These are phyloP conservation scores for Daldinia eschscholtzii DNA, from an alignment of 2,329 filamentous ascomycete species.

Conservation along the genomic window DNA sequence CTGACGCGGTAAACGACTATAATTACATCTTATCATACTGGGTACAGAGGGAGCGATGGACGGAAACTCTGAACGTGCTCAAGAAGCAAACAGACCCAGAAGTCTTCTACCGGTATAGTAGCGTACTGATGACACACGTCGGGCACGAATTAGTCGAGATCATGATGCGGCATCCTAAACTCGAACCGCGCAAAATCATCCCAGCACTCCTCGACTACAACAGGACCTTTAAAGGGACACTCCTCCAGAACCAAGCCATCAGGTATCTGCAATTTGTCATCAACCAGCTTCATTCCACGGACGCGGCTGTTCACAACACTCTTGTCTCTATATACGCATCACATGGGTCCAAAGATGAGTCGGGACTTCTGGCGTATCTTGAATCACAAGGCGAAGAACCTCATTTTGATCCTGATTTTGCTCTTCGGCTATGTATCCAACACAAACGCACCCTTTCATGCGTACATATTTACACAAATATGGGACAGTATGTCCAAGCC, in stretches of 20 bases:
- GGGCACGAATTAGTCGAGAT: slow-evolving; percentile 92
- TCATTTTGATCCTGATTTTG: slow-evolving; percentile 94
- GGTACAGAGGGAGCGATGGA: slow-evolving; percentile 95
- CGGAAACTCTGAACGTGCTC: slow-evolving; percentile 85
- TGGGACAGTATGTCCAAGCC: slow-evolving; percentile 93
- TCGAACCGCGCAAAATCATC: slow-evolving; percentile 89
- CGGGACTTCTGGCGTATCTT: slow-evolving; percentile 86
- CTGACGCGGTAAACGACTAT: slow-evolving; percentile 88
- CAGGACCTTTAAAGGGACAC: slow-evolving; percentile 75
- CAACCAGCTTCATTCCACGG: slow-evolving; percentile 82
- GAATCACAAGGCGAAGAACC: slow-evolving; percentile 90
- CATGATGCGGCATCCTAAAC: slow-evolving; percentile 87
- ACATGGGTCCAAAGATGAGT: slow-evolving; percentile 84
- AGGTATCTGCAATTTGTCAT: slow-evolving; percentile 95
- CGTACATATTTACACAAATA: slow-evolving; percentile 96
- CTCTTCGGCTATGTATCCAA: slow-evolving; percentile 93
- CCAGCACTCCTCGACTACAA: slow-evolving; percentile 96
- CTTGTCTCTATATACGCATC: slow-evolving; percentile 96
- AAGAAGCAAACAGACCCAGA: slow-evolving; percentile 94
- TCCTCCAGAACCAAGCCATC: slow-evolving; percentile 88
- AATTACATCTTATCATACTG: slow-evolving; percentile 97
- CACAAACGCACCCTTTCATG: slow-evolving; percentile 93
- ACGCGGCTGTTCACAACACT: slow-evolving; percentile 95
- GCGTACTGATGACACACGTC: slow-evolving; percentile 92
- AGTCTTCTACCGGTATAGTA: slow-evolving; percentile 96